A percentile compares a stretch with the other conserved stretches of the same genome.
Conservation (phyloP, 2,329 filamentous ascomycete genomes). For the Aureobasidium sp. region DNA sequence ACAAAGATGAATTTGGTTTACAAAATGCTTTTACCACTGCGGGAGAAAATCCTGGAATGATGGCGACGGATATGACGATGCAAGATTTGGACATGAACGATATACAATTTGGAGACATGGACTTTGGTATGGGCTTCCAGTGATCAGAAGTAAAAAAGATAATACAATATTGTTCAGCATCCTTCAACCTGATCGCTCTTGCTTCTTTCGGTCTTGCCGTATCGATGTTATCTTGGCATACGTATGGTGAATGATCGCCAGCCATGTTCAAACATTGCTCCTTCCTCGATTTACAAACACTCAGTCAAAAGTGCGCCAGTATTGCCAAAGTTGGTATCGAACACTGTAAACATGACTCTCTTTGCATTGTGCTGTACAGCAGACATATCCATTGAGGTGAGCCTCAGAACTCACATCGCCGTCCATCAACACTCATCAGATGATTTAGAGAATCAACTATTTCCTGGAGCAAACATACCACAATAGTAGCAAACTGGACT, state of each 20-base stretch:
- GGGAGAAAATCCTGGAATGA: background rate
- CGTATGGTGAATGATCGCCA: background rate
- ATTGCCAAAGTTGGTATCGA: background rate
- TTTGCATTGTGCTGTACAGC: background rate
- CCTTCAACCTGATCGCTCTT: background rate
- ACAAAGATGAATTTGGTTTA: background rate
- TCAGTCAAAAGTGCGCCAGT: background rate
- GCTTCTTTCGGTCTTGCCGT: background rate
- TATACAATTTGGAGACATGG: slow-evolving; percentile 4
- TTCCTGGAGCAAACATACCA: background rate
- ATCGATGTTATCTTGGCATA: background rate
- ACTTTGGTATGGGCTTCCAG: slow-evolving; percentile 1
- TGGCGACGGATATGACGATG: background rate
- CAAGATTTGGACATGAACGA: slow-evolving; percentile 6
- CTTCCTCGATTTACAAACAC: background rate
- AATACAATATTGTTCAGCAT: background rate
- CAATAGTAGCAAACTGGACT: background rate
- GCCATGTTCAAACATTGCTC: too few species aligned
- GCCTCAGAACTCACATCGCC: background rate
- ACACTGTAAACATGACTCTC: background rate
- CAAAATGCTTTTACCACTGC: background rate
- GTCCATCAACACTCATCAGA: background rate
- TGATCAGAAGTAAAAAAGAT: background rate
- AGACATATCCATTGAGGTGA: background rate
- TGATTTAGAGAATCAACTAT: background rate